Evolutionary conservation across 768 basidiomycete species (phyloP), one percentile per base, ranked within the genome.

Genomic region (Rhizopogon sp.): DNA sequence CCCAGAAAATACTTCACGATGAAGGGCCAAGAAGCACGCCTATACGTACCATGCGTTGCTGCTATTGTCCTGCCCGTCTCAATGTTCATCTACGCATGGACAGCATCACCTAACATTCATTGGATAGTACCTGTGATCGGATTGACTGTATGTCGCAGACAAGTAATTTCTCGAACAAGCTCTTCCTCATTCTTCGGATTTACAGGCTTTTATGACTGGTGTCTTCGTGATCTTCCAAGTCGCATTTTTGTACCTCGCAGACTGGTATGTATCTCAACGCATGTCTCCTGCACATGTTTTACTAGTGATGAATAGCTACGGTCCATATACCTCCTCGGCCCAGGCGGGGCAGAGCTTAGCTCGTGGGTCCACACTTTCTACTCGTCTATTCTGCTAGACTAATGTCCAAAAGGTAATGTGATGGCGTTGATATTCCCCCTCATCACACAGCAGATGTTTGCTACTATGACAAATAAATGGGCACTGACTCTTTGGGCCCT

Each of bases 61-160:
- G 82, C 75, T 0, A 43, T 86, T 22, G 64, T 80, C 5, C 70
- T 84, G 54, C 84, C 85, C 0, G 57, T 73, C 1, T 78, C 77
- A 29, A 82, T 87, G 77, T 81, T 88, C 65, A 80, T 88, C 14
- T 89, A 83, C 60, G 87, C 84, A 0, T 88, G 85, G 82, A 82
- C 83, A 20, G 79, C 82, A 14, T 81, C 76, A 54, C 61, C 78
- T 0, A 61, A 57, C 3, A 73, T 88, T 13, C 80, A 76, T 50
- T 90, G 88, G 87, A 79, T 85, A 13, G 81, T n/a, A 2, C 62
- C 67, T 1, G 20, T 58, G 9, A 40, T 60, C 13, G 65, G 62
- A 53, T 13, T 67, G 35, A 58, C 62, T 58, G 66, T 68, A 6
- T 47, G 62, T 17, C 8, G 17, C 37, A 31, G 11, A 28, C n/a